Conservation (phyloP, 768 basidiomycete genomes). For the Saitozyma sp. region DNA sequence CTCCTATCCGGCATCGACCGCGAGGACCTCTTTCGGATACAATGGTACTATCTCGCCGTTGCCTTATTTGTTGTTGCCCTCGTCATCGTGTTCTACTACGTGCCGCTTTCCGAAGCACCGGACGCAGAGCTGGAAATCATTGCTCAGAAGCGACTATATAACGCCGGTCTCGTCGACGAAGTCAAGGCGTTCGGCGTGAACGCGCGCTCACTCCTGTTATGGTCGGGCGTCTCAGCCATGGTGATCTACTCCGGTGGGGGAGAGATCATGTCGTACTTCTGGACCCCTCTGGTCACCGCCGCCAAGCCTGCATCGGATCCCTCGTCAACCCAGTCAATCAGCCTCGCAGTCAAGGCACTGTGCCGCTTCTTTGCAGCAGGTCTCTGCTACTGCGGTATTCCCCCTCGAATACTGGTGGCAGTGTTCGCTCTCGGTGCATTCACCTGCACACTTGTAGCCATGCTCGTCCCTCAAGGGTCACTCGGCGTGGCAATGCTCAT, state of each 20-base stretch:
- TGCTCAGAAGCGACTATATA: conserved; percentile 21
- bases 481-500: conserved; percentile 28
- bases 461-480: conserved; percentile 22
- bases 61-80: conserved; percentile 43
- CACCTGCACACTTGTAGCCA: conserved; percentile 25
- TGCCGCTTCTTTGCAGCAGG: conserved; percentile 38
- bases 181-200: conserved; percentile 20
- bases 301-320: conserved; percentile 23
- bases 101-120: conserved; percentile 38
- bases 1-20: conserved; percentile 28
- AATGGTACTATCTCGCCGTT: conserved; percentile 51
- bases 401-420: conserved; percentile 34
- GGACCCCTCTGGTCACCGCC: conserved; percentile 20
- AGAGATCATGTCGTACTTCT: conserved; percentile 37
- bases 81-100: conserved; percentile 47
- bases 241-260: conserved; percentile 43
- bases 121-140: conserved; percentile 42
- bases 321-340: conserved; percentile 24
- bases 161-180: conserved; percentile 20
- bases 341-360: conserved; percentile 33
- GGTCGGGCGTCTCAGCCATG: conserved; percentile 33
- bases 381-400: conserved; percentile 35
- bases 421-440: conserved; percentile 38
- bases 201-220: conserved; percentile 17
- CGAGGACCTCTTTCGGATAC: conserved; percentile 35